These are phyloP conservation scores for Silene conica DNA, from an alignment of 148 eudicot species.

Conservation along the genomic window DNA sequence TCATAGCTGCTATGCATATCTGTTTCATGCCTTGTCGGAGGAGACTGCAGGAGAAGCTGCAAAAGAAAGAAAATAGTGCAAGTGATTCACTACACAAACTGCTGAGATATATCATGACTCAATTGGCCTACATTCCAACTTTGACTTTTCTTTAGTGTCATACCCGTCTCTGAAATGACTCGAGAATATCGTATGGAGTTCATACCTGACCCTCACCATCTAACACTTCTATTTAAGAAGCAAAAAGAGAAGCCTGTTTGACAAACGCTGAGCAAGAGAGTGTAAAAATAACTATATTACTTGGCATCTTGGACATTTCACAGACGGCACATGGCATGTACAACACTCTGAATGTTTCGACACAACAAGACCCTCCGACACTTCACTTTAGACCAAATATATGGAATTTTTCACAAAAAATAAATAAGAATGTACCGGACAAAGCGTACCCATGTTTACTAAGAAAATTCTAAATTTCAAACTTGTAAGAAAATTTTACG, in stretches of 20 bases:
- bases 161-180: neutral
- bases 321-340: neutral
- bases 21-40: slow-evolving; percentile 98
- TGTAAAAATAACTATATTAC: neutral
- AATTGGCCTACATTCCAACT: neutral
- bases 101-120: neutral
- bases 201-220: neutral
- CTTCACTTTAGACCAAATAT: neutral
- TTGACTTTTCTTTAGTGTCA: neutral
- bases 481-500: too few species aligned
- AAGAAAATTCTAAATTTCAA: neutral
- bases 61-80: slow-evolving; percentile 7
- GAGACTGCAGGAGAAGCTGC: slow-evolving; percentile 89
- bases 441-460: too few species aligned
- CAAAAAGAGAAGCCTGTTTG: neutral
- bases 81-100: neutral
- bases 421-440: neutral
- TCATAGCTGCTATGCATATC: slow-evolving; percentile 55
- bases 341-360: neutral
- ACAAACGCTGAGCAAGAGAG: neutral
- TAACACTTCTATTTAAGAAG: neutral
- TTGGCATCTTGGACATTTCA: neutral
- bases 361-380: neutral
- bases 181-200: neutral
- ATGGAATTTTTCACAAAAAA: neutral